These are phyloP conservation scores for Calamus simplicifolius DNA, from an alignment of 176 grass and related monocot genomes.

Conservation along the genomic window DNA sequence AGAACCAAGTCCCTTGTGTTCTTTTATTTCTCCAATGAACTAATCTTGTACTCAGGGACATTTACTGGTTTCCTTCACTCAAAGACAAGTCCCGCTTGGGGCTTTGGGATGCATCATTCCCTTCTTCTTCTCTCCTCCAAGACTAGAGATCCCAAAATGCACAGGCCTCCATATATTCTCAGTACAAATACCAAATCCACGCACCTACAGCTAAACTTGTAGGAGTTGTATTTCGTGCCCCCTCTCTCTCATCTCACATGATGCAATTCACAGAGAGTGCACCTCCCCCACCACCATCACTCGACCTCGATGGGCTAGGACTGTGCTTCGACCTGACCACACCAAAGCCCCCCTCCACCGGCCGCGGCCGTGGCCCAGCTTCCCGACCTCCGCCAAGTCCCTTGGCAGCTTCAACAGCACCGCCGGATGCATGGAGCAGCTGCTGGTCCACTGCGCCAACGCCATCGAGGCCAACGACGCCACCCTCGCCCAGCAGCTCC, in stretches of 20 bases:
- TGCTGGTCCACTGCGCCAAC: slow-evolving; percentile 95
- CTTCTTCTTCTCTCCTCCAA: not conserved
- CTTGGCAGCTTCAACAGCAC: slow-evolving; percentile 68
- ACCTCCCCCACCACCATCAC: slow-evolving; percentile 35
- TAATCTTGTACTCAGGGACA: no score
- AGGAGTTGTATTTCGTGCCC: not conserved
- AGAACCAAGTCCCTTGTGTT: no score
- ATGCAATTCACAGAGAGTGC: slow-evolving; percentile 86
- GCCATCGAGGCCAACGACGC: slow-evolving; percentile 94
- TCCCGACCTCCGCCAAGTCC: slow-evolving; percentile 41
- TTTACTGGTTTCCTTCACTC: no score
- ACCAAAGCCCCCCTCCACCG: slow-evolving; percentile 13
- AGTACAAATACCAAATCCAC: slow-evolving; percentile 93
- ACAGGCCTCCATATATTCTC: slow-evolving; percentile 91
- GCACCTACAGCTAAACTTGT: slow-evolving; percentile 38
- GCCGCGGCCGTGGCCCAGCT: slow-evolving; percentile 36
- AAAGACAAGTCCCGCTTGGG: no score
- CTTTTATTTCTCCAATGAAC: no score
- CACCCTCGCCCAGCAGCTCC: slow-evolving; percentile 90
- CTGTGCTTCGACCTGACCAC: slow-evolving; percentile 42
- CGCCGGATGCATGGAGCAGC: slow-evolving; percentile 87
- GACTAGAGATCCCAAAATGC: slow-evolving; percentile 43
- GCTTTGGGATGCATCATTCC: no score
- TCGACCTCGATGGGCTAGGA: slow-evolving; percentile 44
- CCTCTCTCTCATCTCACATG: slow-evolving; percentile 45